These are phyloP conservation scores for Populus hybrid DNA, from an alignment of 441 rosid species.

Conservation along the genomic window DNA sequence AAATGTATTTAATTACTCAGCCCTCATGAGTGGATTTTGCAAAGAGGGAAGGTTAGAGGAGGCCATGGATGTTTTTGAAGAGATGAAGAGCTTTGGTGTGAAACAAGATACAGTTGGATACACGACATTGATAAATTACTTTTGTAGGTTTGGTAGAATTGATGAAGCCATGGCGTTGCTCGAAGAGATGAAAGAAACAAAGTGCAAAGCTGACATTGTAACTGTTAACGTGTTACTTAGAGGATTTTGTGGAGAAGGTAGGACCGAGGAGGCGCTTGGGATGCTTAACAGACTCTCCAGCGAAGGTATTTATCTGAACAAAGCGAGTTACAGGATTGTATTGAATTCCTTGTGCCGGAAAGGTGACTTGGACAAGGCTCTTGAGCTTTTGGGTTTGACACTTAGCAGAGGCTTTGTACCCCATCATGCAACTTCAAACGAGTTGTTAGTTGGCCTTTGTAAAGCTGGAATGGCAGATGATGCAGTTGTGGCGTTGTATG, in stretches of 20 bases:
- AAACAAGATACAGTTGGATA: constrained; percentile 64
- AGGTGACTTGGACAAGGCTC: constrained; percentile 59
- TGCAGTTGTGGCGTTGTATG: constrained; percentile 39
- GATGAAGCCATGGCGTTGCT: constrained; percentile 61
- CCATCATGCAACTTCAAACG: constrained; percentile 77
- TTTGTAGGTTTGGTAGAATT: constrained; percentile 48
- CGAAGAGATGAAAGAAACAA: constrained; percentile 58
- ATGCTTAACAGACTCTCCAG: constrained; percentile 50
- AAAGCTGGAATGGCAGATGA: constrained; percentile 48
- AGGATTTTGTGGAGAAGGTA: constrained; percentile 64
- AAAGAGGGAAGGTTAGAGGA: constrained; percentile 61
- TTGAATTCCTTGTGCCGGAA: constrained; percentile 55
- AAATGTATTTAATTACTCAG: constrained; percentile 61
- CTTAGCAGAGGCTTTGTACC: constrained; percentile 56
- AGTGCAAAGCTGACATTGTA: constrained; percentile 64
- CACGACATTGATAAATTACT: constrained; percentile 66
- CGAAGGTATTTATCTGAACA: constrained; percentile 63
- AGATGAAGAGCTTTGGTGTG: constrained; percentile 57
- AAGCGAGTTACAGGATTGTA: constrained; percentile 76
- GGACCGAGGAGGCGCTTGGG: constrained; percentile 54
- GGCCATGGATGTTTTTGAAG: constrained; percentile 50
- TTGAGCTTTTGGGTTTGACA: constrained; percentile 53
- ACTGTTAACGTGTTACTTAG: constrained; percentile 66
- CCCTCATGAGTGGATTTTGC: constrained; percentile 68
- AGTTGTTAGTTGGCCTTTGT: constrained; percentile 53